phyloP scores from a whole-genome alignment of 352 stramenopile species.

The Globisporangium emineosum region DNA sequence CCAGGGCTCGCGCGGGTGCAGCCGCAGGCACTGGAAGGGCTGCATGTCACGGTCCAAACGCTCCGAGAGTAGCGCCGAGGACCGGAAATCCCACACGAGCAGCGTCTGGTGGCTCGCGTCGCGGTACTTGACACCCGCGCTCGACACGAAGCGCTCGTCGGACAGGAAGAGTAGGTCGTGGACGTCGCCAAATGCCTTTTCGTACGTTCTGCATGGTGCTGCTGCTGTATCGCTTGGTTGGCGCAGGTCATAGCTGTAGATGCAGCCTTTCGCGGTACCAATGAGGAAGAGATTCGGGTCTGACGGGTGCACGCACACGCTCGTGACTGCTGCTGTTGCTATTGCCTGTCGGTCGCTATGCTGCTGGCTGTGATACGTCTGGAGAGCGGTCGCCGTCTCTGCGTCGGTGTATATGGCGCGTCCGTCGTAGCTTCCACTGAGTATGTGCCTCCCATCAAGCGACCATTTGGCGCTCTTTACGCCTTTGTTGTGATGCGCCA shows the following conservation, averaged over 20 bases:
- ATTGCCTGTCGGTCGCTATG: not conserved
- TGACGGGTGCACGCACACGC: constrained; percentile 27
- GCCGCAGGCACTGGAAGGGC: constrained; percentile 38
- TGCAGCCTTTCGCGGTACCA: constrained; percentile 29
- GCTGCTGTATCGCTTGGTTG: not conserved
- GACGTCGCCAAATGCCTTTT: constrained; percentile 37
- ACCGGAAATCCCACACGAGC: constrained; percentile 59
- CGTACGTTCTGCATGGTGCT: constrained; percentile 8
- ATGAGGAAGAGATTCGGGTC: constrained; percentile 30
- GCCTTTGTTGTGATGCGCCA: constrained; percentile 32
- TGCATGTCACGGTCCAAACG: constrained; percentile 44
- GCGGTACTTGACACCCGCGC: constrained; percentile 29
- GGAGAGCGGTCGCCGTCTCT: constrained; percentile 26
- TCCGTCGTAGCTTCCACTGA: constrained; percentile 49
- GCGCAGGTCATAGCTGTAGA: constrained; percentile 40
- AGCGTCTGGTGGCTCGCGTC: constrained; percentile 62
- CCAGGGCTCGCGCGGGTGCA: constrained; percentile 32
- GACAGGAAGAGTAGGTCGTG: constrained; percentile 57
- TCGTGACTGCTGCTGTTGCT: constrained; percentile 19
- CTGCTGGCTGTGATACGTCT: constrained; percentile 3
- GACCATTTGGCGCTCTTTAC: constrained; percentile 61
- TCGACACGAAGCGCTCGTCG: constrained; percentile 46
- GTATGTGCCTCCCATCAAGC: constrained; percentile 33
- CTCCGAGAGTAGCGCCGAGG: constrained; percentile 40
- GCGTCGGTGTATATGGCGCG: constrained; percentile 25